Conservation (phyloP, 2,329 filamentous ascomycete species). For the Nemania serpens region DNA sequence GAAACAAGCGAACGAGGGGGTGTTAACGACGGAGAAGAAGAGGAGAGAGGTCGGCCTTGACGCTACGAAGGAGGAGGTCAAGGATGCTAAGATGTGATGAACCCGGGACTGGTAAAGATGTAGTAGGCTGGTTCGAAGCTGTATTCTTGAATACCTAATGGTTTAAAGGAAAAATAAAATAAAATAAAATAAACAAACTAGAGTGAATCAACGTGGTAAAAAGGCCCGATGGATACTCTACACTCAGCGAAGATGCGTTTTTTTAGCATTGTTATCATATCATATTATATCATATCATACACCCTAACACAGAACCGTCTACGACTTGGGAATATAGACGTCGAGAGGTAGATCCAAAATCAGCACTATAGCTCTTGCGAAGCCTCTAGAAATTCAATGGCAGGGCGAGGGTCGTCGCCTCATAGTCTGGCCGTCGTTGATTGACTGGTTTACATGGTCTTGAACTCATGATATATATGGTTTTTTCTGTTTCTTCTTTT, state of each 20-base stretch:
- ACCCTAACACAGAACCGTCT: neutral
- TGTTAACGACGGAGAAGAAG: constrained; percentile 52
- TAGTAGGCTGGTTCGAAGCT: too few species aligned
- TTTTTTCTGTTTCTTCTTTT: neutral
- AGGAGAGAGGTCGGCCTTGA: constrained; percentile 40
- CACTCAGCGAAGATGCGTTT: neutral
- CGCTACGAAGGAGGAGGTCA: constrained; percentile 43
- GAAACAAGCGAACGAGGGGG: constrained; percentile 50
- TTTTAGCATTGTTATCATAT: neutral
- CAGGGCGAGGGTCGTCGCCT: too few species aligned
- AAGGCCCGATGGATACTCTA: neutral
- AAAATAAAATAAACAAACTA: neutral
- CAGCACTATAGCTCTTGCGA: neutral
- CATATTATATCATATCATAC: neutral
- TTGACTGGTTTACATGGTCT: neutral
- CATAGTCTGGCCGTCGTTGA: neutral
- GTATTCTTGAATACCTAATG: too few species aligned
- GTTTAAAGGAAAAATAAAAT: neutral
- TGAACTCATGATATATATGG: neutral
- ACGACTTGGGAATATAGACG: neutral
- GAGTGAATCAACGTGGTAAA: neutral
- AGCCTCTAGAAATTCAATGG: neutral
- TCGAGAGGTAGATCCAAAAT: neutral
- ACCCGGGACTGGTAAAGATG: too few species aligned
- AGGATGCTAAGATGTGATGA: constrained; percentile 48